A percentile compares a stretch with the other conserved stretches of the same genome.
phyloP scores from a whole-genome alignment of 2,329 filamentous ascomycete species.

The Oidium heveae region DNA sequence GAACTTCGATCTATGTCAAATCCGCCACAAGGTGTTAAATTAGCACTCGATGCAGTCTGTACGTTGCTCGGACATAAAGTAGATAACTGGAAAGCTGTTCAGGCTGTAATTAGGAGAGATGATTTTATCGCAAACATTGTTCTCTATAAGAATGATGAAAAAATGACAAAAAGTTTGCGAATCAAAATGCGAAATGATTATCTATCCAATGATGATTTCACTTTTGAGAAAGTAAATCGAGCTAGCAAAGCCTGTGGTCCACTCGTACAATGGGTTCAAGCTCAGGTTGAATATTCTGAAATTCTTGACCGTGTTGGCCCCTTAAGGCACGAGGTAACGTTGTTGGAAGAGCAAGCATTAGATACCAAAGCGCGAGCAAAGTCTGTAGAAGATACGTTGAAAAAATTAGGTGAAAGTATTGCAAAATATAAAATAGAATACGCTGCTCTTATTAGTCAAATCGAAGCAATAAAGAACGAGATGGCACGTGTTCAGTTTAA shows the following conservation, averaged over 20 bases:
- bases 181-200: slow-evolving; percentile 84
- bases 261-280: slow-evolving; percentile 87
- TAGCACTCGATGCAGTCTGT: slow-evolving; percentile 90
- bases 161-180: slow-evolving; percentile 68
- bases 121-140: slow-evolving; percentile 97
- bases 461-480: slow-evolving; percentile 86
- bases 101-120: slow-evolving; percentile 67
- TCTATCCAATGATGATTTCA: slow-evolving; percentile 82
- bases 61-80: slow-evolving; percentile 78
- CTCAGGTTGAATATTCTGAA: slow-evolving; percentile 93
- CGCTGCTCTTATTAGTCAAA: slow-evolving; percentile 84
- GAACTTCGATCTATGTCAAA: slow-evolving; percentile 95
- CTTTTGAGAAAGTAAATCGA: slow-evolving; percentile 84
- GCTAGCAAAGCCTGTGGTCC: slow-evolving; percentile 94
- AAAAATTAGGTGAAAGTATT: slow-evolving; percentile 67
- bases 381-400: slow-evolving; percentile 72
- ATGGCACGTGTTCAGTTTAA: slow-evolving; percentile 96
- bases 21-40: slow-evolving; percentile 69
- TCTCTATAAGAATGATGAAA: slow-evolving; percentile 81
- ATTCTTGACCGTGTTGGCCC: slow-evolving; percentile 88
- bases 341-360: slow-evolving; percentile 68
- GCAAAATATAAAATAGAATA: slow-evolving; percentile 91
- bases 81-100: slow-evolving; percentile 74
- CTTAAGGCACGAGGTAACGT: slow-evolving; percentile 64
- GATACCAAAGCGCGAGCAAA: slow-evolving; percentile 85